phyloP scores from a whole-genome alignment of 345 rosid genomes.

The Rhodomyrtus tomentosa region DNA sequence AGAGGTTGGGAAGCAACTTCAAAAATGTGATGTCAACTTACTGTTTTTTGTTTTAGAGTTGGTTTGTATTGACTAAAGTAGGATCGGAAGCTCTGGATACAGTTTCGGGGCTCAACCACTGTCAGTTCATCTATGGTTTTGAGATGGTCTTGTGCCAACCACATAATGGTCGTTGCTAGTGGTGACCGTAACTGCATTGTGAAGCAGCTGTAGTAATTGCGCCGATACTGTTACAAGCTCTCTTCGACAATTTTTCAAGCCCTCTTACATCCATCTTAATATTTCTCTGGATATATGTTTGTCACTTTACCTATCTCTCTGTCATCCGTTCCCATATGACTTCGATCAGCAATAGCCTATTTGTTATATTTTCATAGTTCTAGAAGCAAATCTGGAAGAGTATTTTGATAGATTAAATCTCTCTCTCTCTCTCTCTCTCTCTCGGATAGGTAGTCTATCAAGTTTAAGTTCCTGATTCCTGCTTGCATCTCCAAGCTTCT shows the following conservation, averaged over 20 bases:
- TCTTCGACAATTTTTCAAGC: background rate
- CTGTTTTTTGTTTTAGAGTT: background rate
- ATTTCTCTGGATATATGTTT: background rate
- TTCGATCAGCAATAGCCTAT: background rate
- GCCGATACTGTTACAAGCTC: background rate
- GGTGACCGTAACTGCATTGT: background rate
- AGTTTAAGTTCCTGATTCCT: background rate
- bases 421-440: background rate
- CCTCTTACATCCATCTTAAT: background rate
- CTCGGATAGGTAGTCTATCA: background rate
- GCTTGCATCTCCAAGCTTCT: background rate
- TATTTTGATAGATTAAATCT: too few relatives aligned
- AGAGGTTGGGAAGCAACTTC: background rate
- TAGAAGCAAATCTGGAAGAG: background rate
- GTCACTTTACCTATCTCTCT: background rate
- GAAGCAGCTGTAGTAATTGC: background rate
- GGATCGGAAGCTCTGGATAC: background rate
- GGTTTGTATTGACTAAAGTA: background rate
- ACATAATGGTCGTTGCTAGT: background rate
- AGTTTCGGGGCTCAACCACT: background rate
- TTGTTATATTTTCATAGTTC: background rate
- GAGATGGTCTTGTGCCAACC: background rate
- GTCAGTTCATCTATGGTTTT: background rate
- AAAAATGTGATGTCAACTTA: background rate
- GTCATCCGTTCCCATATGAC: background rate